Conservation (phyloP, 306 rosid genomes). For the Medicago lupulina region DNA sequence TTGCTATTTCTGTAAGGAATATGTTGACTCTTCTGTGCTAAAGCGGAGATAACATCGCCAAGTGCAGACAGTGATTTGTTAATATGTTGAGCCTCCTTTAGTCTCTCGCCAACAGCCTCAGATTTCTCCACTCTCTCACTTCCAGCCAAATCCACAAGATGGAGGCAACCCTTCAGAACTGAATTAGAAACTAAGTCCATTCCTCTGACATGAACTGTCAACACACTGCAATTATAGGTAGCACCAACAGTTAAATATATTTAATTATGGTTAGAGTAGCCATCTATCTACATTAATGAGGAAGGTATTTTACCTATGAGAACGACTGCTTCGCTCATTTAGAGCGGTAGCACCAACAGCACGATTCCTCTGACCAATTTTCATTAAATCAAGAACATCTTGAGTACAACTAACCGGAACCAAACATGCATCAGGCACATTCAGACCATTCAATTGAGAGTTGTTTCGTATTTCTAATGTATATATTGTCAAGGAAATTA, state of each 20-base stretch:
- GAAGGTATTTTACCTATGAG: conserved; percentile 72
- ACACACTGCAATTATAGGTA: conserved; percentile 64
- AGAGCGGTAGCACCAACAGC: conserved; percentile 97
- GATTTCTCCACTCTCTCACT: conserved; percentile 97
- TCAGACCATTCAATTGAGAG: conserved; percentile 92
- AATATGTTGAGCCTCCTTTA: conserved; percentile 96
- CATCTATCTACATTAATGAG: conserved; percentile 11
- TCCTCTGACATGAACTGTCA: conserved; percentile 91
- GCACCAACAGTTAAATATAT: background rate
- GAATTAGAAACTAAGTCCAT: conserved; percentile 75
- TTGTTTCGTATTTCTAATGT: conserved; percentile 96
- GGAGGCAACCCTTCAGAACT: conserved; percentile 86
- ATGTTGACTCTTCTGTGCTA: conserved; percentile 92
- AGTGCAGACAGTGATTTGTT: conserved; percentile 96
- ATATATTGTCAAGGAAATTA: conserved; percentile 60
- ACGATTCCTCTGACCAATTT: conserved; percentile 85
- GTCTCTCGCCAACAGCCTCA: conserved; percentile 95
- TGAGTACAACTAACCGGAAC: conserved; percentile 85
- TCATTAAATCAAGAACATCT: conserved; percentile 92
- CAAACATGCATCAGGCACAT: conserved; percentile 94
- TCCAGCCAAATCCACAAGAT: conserved; percentile 98
- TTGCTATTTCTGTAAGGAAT: conserved; percentile 98
- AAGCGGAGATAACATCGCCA: conserved; percentile 94
- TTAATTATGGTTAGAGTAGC: conserved; percentile 5
- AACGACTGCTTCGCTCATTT: conserved; percentile 94